Conservation (phyloP, 1,284 basidiomycete species). For the Dichomitus squalens region DNA sequence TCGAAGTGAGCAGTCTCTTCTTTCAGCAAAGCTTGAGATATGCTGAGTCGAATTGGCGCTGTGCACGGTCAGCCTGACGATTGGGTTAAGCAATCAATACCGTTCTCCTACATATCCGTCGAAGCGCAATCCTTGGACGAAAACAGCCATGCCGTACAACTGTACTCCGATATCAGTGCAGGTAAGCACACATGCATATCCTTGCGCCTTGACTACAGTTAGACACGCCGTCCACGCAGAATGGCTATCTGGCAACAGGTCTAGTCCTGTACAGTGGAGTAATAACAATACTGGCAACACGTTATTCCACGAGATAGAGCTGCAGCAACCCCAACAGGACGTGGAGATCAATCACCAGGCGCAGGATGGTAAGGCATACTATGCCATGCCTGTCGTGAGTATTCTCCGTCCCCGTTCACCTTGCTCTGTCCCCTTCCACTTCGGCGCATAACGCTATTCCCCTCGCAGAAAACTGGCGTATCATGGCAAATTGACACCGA, state of each 20-base stretch:
- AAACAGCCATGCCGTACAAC: conserved; percentile 32
- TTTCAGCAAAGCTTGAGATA: not conserved
- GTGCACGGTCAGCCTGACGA: conserved; percentile 30
- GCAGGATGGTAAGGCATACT: conserved; percentile 26
- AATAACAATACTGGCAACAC: conserved; percentile 9
- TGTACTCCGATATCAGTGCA: conserved; percentile 40
- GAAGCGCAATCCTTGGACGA: conserved; percentile 34
- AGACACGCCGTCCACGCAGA: conserved; percentile 5
- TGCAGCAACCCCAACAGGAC: conserved; percentile 17
- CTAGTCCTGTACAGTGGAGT: conserved; percentile 15
- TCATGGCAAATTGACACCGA: conserved; percentile 22
- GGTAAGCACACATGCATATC: conserved; percentile 13
- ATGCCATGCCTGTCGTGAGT: conserved; percentile 23
- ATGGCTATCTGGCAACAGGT: conserved; percentile 23
- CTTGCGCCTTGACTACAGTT: conserved; percentile 1
- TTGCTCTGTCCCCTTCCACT: not conserved
- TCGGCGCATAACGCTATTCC: not conserved
- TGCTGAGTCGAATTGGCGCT: not conserved
- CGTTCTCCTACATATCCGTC: conserved; percentile 36
- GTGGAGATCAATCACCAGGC: conserved; percentile 24
- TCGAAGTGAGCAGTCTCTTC: conserved; percentile 19
- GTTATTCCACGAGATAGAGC: conserved; percentile 22
- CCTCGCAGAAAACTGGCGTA: conserved; percentile 11
- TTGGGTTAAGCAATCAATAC: conserved; percentile 36
- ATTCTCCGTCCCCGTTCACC: not conserved